phyloP scores from a whole-genome alignment of 2,329 filamentous ascomycete species.

The Chaetomium sp. region DNA sequence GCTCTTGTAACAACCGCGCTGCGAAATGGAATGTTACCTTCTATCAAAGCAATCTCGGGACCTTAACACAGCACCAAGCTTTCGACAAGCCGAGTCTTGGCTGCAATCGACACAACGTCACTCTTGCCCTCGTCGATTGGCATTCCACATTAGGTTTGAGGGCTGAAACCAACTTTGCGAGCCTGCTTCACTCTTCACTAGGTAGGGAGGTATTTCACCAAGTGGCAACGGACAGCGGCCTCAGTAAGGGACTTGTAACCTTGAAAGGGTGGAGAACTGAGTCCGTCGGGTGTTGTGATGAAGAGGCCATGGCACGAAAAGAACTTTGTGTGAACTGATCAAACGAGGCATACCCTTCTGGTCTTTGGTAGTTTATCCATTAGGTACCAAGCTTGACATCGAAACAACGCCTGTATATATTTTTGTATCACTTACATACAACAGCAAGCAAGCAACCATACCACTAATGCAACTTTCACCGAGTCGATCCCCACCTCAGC shows the following conservation, averaged over 20 bases:
- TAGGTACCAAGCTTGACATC: no score
- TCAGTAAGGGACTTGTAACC: background rate
- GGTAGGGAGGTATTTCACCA: background rate
- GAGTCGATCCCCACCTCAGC: conserved; percentile 3
- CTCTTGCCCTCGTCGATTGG: background rate
- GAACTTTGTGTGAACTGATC: background rate
- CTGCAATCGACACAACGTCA: conserved; percentile 8
- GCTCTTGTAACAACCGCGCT: background rate
- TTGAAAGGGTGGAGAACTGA: background rate
- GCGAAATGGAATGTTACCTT: background rate
- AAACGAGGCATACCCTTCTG: background rate
- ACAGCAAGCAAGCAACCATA: background rate
- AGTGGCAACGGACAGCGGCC: background rate
- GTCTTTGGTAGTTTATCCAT: background rate
- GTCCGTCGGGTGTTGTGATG: background rate
- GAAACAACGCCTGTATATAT: no score
- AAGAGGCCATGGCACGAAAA: background rate
- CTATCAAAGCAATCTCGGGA: conserved; percentile 13
- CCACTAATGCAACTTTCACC: conserved; percentile 1
- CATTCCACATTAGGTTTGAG: background rate
- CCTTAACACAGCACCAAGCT: conserved; percentile 13
- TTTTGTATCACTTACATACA: background rate
- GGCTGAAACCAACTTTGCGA: background rate
- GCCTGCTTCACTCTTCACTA: background rate
- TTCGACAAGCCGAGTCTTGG: conserved; percentile 1